Conservation (phyloP, 257 asterid species). For the Solanum tarapatanum region DNA sequence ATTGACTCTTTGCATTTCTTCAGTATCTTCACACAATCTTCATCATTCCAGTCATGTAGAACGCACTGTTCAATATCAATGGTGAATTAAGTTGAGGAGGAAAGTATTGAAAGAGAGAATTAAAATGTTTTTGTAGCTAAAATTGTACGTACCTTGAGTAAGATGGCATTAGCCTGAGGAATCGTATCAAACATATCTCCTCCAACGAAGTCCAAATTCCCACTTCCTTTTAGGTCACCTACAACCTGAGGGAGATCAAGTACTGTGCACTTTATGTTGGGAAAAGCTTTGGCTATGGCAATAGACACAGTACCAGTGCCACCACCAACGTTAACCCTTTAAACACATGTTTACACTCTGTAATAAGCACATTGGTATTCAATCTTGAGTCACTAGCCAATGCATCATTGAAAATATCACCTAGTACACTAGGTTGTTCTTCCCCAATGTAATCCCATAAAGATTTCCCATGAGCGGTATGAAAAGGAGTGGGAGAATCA, state of each 20-base stretch:
- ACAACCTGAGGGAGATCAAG: constrained; percentile 3
- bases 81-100: neutral
- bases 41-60: neutral
- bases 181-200: neutral
- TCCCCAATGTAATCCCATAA: neutral
- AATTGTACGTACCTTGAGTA: neutral
- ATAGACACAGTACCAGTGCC: neutral
- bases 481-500: neutral
- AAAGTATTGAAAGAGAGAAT: neutral
- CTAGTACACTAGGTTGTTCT: neutral
- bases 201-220: neutral
- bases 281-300: neutral
- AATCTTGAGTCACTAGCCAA: neutral
- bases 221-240: neutral
- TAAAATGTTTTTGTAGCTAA: neutral
- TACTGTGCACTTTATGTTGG: neutral
- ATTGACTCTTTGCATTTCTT: neutral
- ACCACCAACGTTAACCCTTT: neutral
- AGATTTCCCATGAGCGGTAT: neutral
- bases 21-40: neutral
- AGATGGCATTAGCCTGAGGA: neutral
- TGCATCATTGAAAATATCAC: neutral
- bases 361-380: neutral
- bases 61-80: neutral
- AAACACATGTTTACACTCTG: neutral